Conservation (phyloP, 768 basidiomycete species). For the Infundibulicybe gibba region DNA sequence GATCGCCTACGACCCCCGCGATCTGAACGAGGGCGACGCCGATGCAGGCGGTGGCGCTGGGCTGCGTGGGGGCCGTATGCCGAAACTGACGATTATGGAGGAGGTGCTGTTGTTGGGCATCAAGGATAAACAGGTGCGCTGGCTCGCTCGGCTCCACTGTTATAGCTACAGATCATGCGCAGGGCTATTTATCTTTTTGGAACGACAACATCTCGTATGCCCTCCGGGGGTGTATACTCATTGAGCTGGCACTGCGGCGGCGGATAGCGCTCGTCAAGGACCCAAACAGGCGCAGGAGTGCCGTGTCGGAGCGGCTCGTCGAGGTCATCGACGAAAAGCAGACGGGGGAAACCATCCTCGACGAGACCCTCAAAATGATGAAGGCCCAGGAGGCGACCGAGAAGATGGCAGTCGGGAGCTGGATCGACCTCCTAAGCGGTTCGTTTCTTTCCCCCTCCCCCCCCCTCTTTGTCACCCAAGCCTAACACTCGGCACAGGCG, state of each 20-base stretch:
- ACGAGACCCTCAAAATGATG: slow-evolving; percentile 96
- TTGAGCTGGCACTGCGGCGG: slow-evolving; percentile 93
- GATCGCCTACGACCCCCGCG: slow-evolving; percentile 92
- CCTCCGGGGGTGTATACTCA: slow-evolving; percentile 94
- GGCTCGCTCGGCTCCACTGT: neutral
- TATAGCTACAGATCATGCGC: slow-evolving; percentile 3
- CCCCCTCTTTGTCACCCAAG: neutral
- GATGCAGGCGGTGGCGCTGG: slow-evolving; percentile 42
- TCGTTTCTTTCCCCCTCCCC: slow-evolving; percentile 25
- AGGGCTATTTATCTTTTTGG: slow-evolving; percentile 97
- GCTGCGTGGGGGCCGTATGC: slow-evolving; percentile 67
- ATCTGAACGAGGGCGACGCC: slow-evolving; percentile 63
- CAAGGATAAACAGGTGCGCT: slow-evolving; percentile 90
- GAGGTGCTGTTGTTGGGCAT: slow-evolving; percentile 91
- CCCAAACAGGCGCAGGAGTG: slow-evolving; percentile 66
- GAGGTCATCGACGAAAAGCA: slow-evolving; percentile 91
- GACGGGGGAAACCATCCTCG: slow-evolving; percentile 94
- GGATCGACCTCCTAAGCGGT: slow-evolving; percentile 97
- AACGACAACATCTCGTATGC: slow-evolving; percentile 99
- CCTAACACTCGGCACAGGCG: slow-evolving; percentile 50
- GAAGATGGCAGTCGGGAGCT: slow-evolving; percentile 79
- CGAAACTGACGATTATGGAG: slow-evolving; percentile 92
- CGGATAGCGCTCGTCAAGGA: slow-evolving; percentile 91
- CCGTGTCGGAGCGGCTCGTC: slow-evolving; percentile 78
- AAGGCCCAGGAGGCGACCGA: slow-evolving; percentile 66